Base-by-base conservation (phyloP, 2,329 filamentous ascomycete species). In the Alternaria angustiovoidea region DNA sequence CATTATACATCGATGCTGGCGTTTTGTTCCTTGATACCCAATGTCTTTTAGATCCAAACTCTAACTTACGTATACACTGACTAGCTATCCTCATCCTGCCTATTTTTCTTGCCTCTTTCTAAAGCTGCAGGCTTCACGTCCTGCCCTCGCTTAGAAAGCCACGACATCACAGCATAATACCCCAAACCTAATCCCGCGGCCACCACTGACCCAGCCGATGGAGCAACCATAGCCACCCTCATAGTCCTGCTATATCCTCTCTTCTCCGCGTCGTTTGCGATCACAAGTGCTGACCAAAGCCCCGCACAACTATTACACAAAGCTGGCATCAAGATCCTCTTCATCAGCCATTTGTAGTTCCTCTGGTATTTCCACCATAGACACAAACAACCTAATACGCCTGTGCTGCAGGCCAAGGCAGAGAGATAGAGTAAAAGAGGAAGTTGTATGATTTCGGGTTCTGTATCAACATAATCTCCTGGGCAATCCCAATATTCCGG, bases 311-410 rank as follows among this genome's bases (percentile, higher is more conserved):
- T 82, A 68, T 85, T 85, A 52, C 85, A 59, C 54, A 70, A 47
- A 16, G 69, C 72, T 38, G 69, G 80, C 61, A 85, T 59, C 63
- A 86, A 85, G 12, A 87, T 74, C 57, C 80, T 78, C 67, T 86
- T 84, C 8, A 85, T 76, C 22, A 86, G 75, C 85, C 84, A 87
- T 18, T 86, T 78, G 57, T 86, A 86, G 63, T 87, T 86, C 16
- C 71, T 67, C 39, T 80, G 72, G 74, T 82, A 83, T 20, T 75
- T 72, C 52, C 78, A 73, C 61, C 79, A 83, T n/a, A 87, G 73
- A 67, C 75, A 78, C 3, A 78, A 51, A 67, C 83, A 81, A 4
- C 82, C 81, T 1, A 76, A 46, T 1, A 71, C 66, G 3, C 82
- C 82, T 5, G 81, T 57, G 7, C 74, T 75, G 57, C 84, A 82